phyloP scores from a whole-genome alignment of 2,329 filamentous ascomycete species.

The Zasmidium cellare region DNA sequence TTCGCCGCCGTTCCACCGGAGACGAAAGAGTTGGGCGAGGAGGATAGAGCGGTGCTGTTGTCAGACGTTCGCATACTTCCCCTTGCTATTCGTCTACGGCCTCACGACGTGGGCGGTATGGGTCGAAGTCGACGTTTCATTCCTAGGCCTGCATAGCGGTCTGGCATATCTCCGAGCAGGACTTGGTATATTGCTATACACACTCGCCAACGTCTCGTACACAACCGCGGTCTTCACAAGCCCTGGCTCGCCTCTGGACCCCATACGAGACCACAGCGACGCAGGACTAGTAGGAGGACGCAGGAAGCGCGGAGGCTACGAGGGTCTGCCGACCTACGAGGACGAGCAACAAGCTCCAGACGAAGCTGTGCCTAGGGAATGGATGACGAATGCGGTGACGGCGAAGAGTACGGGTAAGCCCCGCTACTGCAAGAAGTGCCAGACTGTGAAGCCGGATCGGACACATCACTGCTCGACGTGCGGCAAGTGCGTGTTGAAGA shows the following conservation, averaged over 20 bases:
- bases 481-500: conserved; percentile 91
- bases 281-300: conserved; percentile 2
- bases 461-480: conserved; percentile 97
- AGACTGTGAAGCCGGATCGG: conserved; percentile 89
- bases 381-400: conserved; percentile 68
- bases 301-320: conserved; percentile 60
- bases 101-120: conserved; percentile 93
- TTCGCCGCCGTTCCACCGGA: conserved; percentile 34
- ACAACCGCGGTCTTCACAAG: conserved; percentile 90
- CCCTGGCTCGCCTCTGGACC: conserved; percentile 67
- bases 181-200: conserved; percentile 70
- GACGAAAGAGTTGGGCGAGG: conserved; percentile 57
- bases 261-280: conserved; percentile 27
- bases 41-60: conserved; percentile 84
- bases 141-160: conserved; percentile 20
- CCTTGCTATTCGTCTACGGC: conserved; percentile 27
- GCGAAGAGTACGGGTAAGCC: conserved; percentile 81
- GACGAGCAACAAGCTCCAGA: conserved; percentile 40
- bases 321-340: conserved; percentile 74
- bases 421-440: conserved; percentile 96
- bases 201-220: conserved; percentile 84
- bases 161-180: conserved; percentile 42
- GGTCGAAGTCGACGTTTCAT: conserved; percentile 68
- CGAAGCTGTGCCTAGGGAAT: conserved; percentile 18
- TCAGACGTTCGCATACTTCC: conserved; percentile 41